A percentile compares a stretch with the other conserved stretches of the same genome.
Evolutionary conservation across 352 stramenopile species (phyloP).

Genomic region (Globisporangium paroecandrum): DNA sequence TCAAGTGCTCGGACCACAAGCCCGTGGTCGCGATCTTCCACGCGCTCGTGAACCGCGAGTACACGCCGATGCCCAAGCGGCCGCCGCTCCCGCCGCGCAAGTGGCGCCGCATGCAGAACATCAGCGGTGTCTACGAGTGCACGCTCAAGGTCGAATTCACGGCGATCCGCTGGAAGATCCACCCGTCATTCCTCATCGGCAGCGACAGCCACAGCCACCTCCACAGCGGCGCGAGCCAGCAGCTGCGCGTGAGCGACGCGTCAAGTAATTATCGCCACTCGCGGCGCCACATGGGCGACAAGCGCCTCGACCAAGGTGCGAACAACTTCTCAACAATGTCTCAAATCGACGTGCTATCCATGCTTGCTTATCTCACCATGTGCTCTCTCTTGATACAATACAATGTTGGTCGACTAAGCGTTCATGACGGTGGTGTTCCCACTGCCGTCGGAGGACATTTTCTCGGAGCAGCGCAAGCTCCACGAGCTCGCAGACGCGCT

Average conservation of each 20-base stretch:
- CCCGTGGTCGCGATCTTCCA: conserved; percentile 75
- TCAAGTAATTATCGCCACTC: background rate
- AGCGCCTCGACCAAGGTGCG: conserved; percentile 4
- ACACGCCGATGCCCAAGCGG: conserved; percentile 47
- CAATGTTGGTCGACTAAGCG: conserved; percentile 11
- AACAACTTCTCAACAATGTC: background rate
- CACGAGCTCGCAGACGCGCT: conserved; percentile 74
- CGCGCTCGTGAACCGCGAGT: conserved; percentile 54
- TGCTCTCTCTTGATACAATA: background rate
- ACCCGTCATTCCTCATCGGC: conserved; percentile 20
- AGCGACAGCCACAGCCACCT: conserved; percentile 1
- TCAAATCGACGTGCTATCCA: background rate
- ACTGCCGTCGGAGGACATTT: conserved; percentile 78
- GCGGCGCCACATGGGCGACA: background rate
- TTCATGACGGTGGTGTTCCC: conserved; percentile 74
- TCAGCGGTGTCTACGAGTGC: conserved; percentile 57
- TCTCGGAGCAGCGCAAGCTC: conserved; percentile 78
- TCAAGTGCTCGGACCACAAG: conserved; percentile 83
- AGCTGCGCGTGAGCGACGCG: conserved; percentile 17
- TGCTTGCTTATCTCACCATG: too few species aligned
- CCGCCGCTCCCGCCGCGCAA: conserved; percentile 42
- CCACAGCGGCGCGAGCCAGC: background rate
- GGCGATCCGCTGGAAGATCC: conserved; percentile 47
- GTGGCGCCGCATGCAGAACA: conserved; percentile 32
- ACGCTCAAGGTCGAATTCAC: conserved; percentile 49